Evolutionary conservation across 208 protist genomes (phyloP).

Genomic region (Phytomonas serpens): DNA sequence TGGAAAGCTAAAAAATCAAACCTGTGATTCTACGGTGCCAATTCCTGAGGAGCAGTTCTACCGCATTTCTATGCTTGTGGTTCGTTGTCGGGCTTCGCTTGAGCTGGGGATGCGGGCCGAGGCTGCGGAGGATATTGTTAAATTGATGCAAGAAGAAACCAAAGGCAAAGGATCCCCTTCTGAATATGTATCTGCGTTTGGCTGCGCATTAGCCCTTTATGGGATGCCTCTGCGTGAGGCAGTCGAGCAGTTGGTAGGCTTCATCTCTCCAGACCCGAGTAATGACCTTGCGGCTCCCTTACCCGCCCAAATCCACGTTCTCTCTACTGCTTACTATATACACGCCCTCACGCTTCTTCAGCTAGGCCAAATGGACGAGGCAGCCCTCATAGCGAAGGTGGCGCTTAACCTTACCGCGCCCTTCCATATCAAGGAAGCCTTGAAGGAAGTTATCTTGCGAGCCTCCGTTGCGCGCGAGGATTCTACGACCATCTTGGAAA

Average conservation of each 20-base stretch:
- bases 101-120: slow-evolving; percentile 47
- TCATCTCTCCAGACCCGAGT: slow-evolving; percentile 7
- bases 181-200: slow-evolving; percentile 27
- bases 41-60: slow-evolving; percentile 13
- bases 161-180: neutral
- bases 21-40: neutral
- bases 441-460: slow-evolving; percentile 34
- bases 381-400: slow-evolving; percentile 23
- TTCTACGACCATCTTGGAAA: slow-evolving; percentile 31
- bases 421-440: slow-evolving; percentile 21
- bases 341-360: slow-evolving; percentile 69
- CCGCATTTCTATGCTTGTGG: slow-evolving; percentile 25
- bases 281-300: neutral
- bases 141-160: slow-evolving; percentile 17
- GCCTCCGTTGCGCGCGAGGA: slow-evolving; percentile 60
- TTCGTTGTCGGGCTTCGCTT: slow-evolving; percentile 42
- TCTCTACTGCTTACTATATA: slow-evolving; percentile 29
- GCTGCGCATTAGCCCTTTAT: slow-evolving; percentile 40
- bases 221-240: slow-evolving; percentile 40
- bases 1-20: neutral
- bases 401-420: slow-evolving; percentile 14
- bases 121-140: slow-evolving; percentile 38
- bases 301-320: neutral
- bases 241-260: slow-evolving; percentile 23
- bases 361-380: slow-evolving; percentile 44